Conservation (phyloP, 495 filamentous ascomycete species). For the Lindgomyces ingoldianus region DNA sequence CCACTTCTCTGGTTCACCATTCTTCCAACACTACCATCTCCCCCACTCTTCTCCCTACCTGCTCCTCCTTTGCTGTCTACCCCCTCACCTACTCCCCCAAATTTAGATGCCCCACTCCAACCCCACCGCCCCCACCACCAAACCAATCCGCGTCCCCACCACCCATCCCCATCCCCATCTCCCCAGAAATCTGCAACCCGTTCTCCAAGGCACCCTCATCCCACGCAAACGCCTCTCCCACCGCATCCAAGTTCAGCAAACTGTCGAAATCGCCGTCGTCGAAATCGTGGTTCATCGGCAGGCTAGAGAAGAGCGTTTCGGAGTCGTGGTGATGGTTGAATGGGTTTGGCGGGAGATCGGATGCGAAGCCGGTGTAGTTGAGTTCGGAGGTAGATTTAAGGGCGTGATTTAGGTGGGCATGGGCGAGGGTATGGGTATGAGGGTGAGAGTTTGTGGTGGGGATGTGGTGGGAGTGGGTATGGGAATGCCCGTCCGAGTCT, state of each 20-base stretch:
- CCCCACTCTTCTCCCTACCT: neutral
- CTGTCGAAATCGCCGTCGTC: constrained; percentile 47
- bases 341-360: constrained; percentile 10
- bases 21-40: too few relatives aligned
- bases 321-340: constrained; percentile 37
- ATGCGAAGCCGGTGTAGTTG: neutral
- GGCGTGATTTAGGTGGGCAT: neutral
- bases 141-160: constrained; percentile 47
- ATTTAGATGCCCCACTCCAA: constrained; percentile 36
- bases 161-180: constrained; percentile 43
- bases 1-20: too few relatives aligned
- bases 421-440: neutral
- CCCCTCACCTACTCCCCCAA: constrained; percentile 13
- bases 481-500: neutral
- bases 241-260: constrained; percentile 37
- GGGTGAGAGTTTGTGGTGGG: neutral
- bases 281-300: constrained; percentile 39
- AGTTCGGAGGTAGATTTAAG: neutral
- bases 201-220: constrained; percentile 31
- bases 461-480: constrained; percentile 1
- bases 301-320: constrained; percentile 26
- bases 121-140: constrained; percentile 39
- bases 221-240: constrained; percentile 34
- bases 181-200: constrained; percentile 41
- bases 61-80: neutral